These are phyloP conservation scores for Albatrellus sp. DNA, from an alignment of 1,284 basidiomycete species.

Conservation along the genomic window DNA sequence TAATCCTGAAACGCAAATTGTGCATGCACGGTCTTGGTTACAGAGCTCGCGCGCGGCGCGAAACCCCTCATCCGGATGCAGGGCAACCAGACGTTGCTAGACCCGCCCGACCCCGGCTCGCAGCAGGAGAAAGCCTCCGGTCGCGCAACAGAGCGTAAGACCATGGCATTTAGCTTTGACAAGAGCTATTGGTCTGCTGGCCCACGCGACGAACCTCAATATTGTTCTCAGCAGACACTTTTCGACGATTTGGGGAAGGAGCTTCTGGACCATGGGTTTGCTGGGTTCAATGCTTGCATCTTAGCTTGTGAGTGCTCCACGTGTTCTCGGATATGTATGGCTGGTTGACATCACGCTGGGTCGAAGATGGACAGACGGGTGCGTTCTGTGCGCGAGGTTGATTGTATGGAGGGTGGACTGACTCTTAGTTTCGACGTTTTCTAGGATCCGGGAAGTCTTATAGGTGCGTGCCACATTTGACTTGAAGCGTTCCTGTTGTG, in stretches of 20 bases:
- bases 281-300: constrained; percentile 97
- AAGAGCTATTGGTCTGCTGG: constrained; percentile 95
- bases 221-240: constrained; percentile 88
- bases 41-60: constrained; percentile 85
- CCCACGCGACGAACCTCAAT: constrained; percentile 72
- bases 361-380: constrained; percentile 78
- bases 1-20: constrained; percentile 1
- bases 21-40: constrained; percentile 6
- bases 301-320: constrained; percentile 72
- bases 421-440: constrained; percentile 22
- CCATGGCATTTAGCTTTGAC: constrained; percentile 87
- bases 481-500: neutral
- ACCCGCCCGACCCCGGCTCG: constrained; percentile 74
- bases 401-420: constrained; percentile 4
- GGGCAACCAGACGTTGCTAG: constrained; percentile 81
- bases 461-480: constrained; percentile 38
- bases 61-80: constrained; percentile 89
- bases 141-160: constrained; percentile 77
- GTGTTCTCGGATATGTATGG: neutral
- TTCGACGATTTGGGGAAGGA: constrained; percentile 94
- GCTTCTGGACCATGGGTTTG: constrained; percentile 87
- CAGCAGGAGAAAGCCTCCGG: constrained; percentile 31
- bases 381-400: constrained; percentile 18
- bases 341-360: constrained; percentile 8
- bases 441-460: constrained; percentile 86